Evolutionary conservation across 345 rosid genomes (phyloP).

Genomic region (Arabidopsis suecica): DNA sequence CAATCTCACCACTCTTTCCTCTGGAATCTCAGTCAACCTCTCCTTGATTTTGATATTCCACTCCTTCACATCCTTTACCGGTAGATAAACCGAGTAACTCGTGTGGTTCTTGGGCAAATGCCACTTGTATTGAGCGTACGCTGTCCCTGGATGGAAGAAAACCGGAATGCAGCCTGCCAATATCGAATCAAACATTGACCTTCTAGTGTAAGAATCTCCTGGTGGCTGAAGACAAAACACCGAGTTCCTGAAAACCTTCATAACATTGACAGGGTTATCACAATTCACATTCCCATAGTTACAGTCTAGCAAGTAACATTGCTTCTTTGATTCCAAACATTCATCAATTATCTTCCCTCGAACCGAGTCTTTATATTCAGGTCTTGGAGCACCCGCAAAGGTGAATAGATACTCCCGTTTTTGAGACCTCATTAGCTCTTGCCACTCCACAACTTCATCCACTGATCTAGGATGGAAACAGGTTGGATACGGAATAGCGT

Average conservation of each 20-base stretch:
- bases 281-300: constrained; percentile 57
- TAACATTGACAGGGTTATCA: constrained; percentile 63
- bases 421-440: constrained; percentile 50
- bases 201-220: constrained; percentile 71
- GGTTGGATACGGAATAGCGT: constrained; percentile 67
- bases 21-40: constrained; percentile 49
- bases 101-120: constrained; percentile 55
- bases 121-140: constrained; percentile 67
- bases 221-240: constrained; percentile 73
- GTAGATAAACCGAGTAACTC: constrained; percentile 62
- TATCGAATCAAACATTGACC: constrained; percentile 68
- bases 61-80: constrained; percentile 49
- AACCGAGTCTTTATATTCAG: constrained; percentile 57
- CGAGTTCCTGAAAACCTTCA: constrained; percentile 59
- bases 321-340: constrained; percentile 51
- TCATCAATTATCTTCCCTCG: constrained; percentile 69
- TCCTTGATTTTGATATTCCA: constrained; percentile 49
- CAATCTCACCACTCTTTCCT: constrained; percentile 45
- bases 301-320: constrained; percentile 65
- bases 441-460: constrained; percentile 58
- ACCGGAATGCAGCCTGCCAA: constrained; percentile 71
- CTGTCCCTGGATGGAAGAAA: constrained; percentile 72
- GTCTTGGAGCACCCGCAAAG: constrained; percentile 69
- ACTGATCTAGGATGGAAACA: constrained; percentile 63
- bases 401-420: constrained; percentile 57